A percentile compares a stretch with the other conserved stretches of the same genome.
Evolutionary conservation across 2,329 filamentous ascomycete genomes (phyloP).

Genomic region (Xylariaceae sp.): DNA sequence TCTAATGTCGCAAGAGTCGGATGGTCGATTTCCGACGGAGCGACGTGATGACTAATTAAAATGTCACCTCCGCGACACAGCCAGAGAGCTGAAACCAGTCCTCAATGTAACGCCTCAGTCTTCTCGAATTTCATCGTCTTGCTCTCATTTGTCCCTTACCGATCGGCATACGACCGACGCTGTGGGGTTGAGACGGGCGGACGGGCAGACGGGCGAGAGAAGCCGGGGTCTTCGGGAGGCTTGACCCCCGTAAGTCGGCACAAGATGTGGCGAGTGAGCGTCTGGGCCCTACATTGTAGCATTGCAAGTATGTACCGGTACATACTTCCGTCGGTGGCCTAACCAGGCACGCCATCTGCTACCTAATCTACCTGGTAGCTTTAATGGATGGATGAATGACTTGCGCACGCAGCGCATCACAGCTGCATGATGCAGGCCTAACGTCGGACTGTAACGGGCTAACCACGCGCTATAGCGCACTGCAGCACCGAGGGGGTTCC

Average conservation of each 20-base stretch:
- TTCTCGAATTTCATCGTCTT: too few species aligned
- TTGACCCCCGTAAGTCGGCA: conserved; percentile 27
- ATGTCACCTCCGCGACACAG: too few species aligned
- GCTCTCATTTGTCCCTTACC: too few species aligned
- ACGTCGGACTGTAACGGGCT: conserved; percentile 14
- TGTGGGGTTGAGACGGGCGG: conserved; percentile 6
- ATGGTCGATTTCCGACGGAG: too few species aligned
- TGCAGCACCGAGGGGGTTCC: conserved; percentile 4
- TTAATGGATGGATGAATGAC: conserved; percentile 5
- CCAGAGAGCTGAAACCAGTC: too few species aligned
- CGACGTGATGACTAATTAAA: too few species aligned
- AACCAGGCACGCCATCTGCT: background rate
- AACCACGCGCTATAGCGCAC: conserved; percentile 15
- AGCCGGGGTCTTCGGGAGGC: conserved; percentile 18
- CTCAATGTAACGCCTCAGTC: too few species aligned
- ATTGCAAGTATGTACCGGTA: conserved; percentile 22
- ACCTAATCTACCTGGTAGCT: background rate
- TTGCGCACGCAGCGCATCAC: conserved; percentile 17
- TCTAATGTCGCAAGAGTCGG: background rate
- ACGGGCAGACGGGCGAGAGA: too few species aligned
- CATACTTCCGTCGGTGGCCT: conserved; percentile 3
- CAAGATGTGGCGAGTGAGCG: conserved; percentile 26
- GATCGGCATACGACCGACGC: too few species aligned
- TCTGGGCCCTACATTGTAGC: background rate
- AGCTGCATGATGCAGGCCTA: conserved; percentile 23